Base-by-base conservation (phyloP, 2,329 filamentous ascomycete species). In the Daldinia sp. region DNA sequence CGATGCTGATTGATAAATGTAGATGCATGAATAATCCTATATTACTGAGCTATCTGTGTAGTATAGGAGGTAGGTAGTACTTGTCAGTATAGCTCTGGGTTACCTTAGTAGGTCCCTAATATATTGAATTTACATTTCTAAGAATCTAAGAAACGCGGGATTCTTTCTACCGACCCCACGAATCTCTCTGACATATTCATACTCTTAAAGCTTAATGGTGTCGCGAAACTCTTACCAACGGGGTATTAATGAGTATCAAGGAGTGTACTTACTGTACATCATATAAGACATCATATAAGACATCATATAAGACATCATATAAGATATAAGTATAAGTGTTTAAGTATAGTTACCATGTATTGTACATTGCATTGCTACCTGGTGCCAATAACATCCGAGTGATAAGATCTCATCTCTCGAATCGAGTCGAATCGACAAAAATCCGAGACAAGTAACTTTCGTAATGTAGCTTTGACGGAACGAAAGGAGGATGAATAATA, bases 401-500 rank as follows among this genome's bases (percentile, higher is more conserved):
- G 68, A 69, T 69, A 69, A 71, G 56, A 71, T 69, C 60, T 65
- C 41, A 68, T 48, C 54, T 71, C 54, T 39, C 55, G 56, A 66
- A 48, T 66, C 46, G 33, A 55, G 33, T 20, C 15, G n/a, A 37
- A 54, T 54, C 46, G 46, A 33, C 33, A 63, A 15, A 63, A 62
- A 71, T 67, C 66, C 65, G 66, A 71, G 69, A 71, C 69, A 71
- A 71, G 12, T 53, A 42, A 48, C 46, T 63, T 65, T 70, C 65
- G 68, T 66, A 63, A 68, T 62, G 60, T 42, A 62, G 61, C 35
- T 60, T 62, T 46, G 63, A 61, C 51, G 63, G 68, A 30, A 60
- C 55, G 57, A 57, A 67, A 67, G 60, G 60, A 63, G 64, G 60
- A 66, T 55, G 63, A 63, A 61, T 63, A 68, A 68, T 62, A 67